Evolutionary conservation across 2,329 filamentous ascomycete genomes (phyloP).

Genomic region (Ophiostoma ulmi): DNA sequence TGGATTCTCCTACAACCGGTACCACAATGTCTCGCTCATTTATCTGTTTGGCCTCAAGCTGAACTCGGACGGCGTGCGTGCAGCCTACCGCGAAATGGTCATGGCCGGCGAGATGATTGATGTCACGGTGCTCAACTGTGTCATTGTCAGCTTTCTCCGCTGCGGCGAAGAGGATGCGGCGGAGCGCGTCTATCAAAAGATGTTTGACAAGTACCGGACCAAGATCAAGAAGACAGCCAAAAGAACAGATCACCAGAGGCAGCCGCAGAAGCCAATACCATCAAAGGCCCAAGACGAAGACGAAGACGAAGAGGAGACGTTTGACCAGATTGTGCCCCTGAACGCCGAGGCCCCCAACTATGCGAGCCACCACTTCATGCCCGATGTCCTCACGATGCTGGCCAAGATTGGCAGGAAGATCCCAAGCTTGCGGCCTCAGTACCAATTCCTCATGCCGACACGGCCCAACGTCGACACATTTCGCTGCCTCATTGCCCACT

Average conservation of each 20-base stretch:
- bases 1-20: slow-evolving; percentile 65
- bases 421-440: slow-evolving; percentile 47
- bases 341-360: slow-evolving; percentile 36
- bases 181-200: slow-evolving; percentile 73
- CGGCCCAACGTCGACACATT: slow-evolving; percentile 75
- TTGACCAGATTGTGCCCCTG: background rate
- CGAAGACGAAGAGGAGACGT: background rate
- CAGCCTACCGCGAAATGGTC: slow-evolving; percentile 78
- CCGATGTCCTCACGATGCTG: slow-evolving; percentile 54
- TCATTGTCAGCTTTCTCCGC: slow-evolving; percentile 72
- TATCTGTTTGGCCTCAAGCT: slow-evolving; percentile 73
- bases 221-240: background rate
- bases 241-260: background rate
- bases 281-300: background rate
- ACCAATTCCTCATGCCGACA: slow-evolving; percentile 61
- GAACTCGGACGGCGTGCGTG: slow-evolving; percentile 68
- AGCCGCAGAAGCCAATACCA: background rate
- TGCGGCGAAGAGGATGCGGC: slow-evolving; percentile 72
- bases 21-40: slow-evolving; percentile 75
- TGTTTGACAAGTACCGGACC: slow-evolving; percentile 61
- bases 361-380: slow-evolving; percentile 46
- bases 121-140: slow-evolving; percentile 77
- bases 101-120: slow-evolving; percentile 81
- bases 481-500: slow-evolving; percentile 70
- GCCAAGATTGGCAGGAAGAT: slow-evolving; percentile 50